Base-by-base conservation (phyloP, 169 alveolate species). In the Eimeria praecox region DNA sequence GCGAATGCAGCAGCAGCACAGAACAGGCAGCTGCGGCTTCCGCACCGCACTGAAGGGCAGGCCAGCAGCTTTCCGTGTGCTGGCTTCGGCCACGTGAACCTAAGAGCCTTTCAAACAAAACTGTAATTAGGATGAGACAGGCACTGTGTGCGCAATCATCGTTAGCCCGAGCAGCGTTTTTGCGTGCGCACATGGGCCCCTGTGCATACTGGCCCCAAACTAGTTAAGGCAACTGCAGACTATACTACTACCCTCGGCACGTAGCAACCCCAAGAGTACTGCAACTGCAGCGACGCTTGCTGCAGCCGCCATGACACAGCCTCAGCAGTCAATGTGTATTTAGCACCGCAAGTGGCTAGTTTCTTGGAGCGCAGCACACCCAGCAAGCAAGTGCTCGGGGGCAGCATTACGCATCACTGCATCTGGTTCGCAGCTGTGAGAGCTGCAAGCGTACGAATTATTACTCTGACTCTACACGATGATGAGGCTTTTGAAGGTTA, bases 11-110 rank as follows among this genome's bases (percentile, higher is more conserved):
- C 44, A 44, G 62, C 59, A 77, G 42, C 10, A 46, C 33, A 8
- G n/a, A 38, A 14, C 59, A 44, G 59, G 87, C 54, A 77, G 87
- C 18, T 8, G 80, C 80, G 49, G 69, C 49, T 30, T 49, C 33
- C 52, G 69, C 49, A 52, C 49, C 90, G n/a, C 64, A 46, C 12
- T 46, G 52, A 82, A 44, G 62, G 1, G 73, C 90, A 82, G 54
- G 10, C 44, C 56, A 78, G 88, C 66, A 78, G 30, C 33, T 66
- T 16, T 49, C 40, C 40, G 42, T n/a, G 49, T 30, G 49, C 30
- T n/a, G 14, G 27, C 9, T 69, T 6, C 44, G 20, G 44, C n/a
- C 46, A 49, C 49, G 10, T 1, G 3, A 5, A 30, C 49, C 30
- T 24, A 14, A 35, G 9, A 33, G 5, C 35, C n/a, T 33, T 24